phyloP scores from a whole-genome alignment of 768 basidiomycete genomes.

The Solioccasus polychromus region DNA sequence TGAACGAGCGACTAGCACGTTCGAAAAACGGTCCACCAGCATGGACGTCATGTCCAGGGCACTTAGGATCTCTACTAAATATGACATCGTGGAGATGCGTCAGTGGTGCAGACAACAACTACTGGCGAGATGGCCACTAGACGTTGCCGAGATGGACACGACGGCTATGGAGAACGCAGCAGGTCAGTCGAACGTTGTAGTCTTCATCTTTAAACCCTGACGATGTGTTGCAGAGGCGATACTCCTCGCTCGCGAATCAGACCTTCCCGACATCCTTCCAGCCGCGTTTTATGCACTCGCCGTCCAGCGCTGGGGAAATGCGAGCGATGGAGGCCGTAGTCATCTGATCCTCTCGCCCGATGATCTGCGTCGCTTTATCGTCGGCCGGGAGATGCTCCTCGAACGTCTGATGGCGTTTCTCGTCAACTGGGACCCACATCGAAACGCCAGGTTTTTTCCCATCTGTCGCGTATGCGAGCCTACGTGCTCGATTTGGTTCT shows the following conservation, averaged over 20 bases:
- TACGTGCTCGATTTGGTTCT: slow-evolving; percentile 5
- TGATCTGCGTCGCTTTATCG: slow-evolving; percentile 31
- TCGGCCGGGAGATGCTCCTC: slow-evolving; percentile 32
- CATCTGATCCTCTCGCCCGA: slow-evolving; percentile 27
- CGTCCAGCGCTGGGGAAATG: slow-evolving; percentile 26
- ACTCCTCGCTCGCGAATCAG: slow-evolving; percentile 32
- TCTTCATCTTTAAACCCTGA: background rate
- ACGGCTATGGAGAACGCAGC: slow-evolving; percentile 30
- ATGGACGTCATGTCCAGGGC: slow-evolving; percentile 28
- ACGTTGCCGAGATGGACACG: slow-evolving; percentile 25
- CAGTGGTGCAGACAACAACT: slow-evolving; percentile 25
- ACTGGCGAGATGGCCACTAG: slow-evolving; percentile 29
- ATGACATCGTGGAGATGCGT: slow-evolving; percentile 32
- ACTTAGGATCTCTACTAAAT: slow-evolving; percentile 36
- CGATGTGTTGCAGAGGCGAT: slow-evolving; percentile 30
- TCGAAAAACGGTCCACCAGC: slow-evolving; percentile 16
- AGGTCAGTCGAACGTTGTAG: slow-evolving; percentile 20
- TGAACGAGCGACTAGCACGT: slow-evolving; percentile 24
- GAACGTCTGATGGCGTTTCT: slow-evolving; percentile 20
- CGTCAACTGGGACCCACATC: slow-evolving; percentile 5
- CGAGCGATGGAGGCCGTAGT: slow-evolving; percentile 28
- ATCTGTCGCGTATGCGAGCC: slow-evolving; percentile 5
- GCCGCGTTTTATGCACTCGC: slow-evolving; percentile 41
- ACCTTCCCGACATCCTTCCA: slow-evolving; percentile 36
- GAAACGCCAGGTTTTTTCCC: background rate